Percentiles rank a stretch among this genome's conserved stretches.
phyloP scores from a whole-genome alignment of 306 rosid genomes.

The Prunus fruticosa region DNA sequence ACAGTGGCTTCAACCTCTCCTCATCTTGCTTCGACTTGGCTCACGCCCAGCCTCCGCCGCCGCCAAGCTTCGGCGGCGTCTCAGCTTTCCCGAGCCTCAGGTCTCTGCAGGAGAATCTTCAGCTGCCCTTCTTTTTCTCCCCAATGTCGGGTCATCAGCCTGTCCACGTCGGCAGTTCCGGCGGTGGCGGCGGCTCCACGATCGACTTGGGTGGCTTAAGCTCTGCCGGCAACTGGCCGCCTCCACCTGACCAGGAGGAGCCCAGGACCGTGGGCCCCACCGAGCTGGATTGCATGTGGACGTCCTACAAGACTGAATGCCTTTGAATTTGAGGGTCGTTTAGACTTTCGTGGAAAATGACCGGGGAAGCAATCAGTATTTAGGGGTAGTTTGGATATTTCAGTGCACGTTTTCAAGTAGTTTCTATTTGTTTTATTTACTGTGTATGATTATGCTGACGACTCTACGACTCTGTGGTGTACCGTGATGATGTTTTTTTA shows the following conservation, averaged over 20 bases:
- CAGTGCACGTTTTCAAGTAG: neutral
- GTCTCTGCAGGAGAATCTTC: conserved; percentile 84
- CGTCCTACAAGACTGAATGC: conserved; percentile 29
- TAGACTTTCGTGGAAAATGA: neutral
- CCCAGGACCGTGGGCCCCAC: conserved; percentile 36
- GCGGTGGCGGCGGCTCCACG: neutral
- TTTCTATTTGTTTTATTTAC: neutral
- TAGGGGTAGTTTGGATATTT: neutral
- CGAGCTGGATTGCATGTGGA: conserved; percentile 91
- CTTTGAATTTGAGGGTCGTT: neutral
- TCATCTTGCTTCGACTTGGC: conserved; percentile 27
- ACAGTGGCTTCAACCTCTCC: conserved; percentile 25
- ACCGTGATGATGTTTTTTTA: no score
- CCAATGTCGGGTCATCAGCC: conserved; percentile 12
- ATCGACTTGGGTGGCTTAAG: conserved; percentile 25
- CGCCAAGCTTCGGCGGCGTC: conserved; percentile 31
- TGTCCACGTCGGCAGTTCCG: neutral
- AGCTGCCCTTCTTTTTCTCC: conserved; percentile 51
- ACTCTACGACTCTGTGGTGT: neutral
- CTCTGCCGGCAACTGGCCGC: conserved; percentile 38
- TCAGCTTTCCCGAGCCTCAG: conserved; percentile 80
- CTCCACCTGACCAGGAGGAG: conserved; percentile 27
- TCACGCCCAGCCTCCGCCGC: conserved; percentile 26
- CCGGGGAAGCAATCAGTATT: neutral
- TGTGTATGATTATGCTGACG: neutral